These are phyloP conservation scores for Colletotrichum karsti DNA, from an alignment of 2,329 filamentous ascomycete genomes.

Conservation along the genomic window DNA sequence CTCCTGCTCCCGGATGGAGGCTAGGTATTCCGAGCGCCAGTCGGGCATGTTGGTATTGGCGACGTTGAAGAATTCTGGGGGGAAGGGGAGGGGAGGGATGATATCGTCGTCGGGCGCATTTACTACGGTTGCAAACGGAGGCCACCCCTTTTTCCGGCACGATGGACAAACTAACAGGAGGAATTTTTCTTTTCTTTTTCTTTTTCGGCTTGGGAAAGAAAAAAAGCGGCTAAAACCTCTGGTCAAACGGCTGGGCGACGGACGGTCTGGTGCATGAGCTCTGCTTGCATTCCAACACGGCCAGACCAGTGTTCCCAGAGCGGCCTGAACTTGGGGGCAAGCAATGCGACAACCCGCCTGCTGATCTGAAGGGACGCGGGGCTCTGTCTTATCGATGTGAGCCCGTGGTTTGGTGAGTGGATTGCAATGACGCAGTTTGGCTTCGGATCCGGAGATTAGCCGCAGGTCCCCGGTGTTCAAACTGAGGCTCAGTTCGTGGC, in stretches of 20 bases:
- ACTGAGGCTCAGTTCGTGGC: slow-evolving; percentile 17
- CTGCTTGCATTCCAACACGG: not conserved
- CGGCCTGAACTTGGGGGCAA: not conserved
- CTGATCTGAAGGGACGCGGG: not conserved
- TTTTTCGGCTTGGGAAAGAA: not conserved
- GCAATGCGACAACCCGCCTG: not conserved
- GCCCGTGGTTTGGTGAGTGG: not conserved
- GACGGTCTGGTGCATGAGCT: not conserved
- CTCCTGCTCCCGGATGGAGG: slow-evolving; percentile 77
- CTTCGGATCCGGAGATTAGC: slow-evolving; percentile 16
- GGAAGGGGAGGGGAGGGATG: not conserved
- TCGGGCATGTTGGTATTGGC: slow-evolving; percentile 55
- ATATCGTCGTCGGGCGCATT: not conserved
- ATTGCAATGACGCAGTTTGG: slow-evolving; percentile 21
- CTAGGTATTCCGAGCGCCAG: slow-evolving; percentile 85
- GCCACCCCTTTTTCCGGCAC: too few species aligned
- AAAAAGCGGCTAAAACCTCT: not conserved
- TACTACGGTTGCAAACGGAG: not conserved
- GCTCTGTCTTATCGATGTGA: not conserved
- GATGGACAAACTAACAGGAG: too few species aligned
- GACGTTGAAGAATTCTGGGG: too few species aligned
- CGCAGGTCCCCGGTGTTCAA: not conserved
- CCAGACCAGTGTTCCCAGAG: not conserved
- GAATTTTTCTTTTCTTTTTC: too few species aligned
- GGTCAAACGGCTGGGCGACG: not conserved